Evolutionary conservation across 148 eudicot species (phyloP).

Genomic region (Suaeda aralocaspica): DNA sequence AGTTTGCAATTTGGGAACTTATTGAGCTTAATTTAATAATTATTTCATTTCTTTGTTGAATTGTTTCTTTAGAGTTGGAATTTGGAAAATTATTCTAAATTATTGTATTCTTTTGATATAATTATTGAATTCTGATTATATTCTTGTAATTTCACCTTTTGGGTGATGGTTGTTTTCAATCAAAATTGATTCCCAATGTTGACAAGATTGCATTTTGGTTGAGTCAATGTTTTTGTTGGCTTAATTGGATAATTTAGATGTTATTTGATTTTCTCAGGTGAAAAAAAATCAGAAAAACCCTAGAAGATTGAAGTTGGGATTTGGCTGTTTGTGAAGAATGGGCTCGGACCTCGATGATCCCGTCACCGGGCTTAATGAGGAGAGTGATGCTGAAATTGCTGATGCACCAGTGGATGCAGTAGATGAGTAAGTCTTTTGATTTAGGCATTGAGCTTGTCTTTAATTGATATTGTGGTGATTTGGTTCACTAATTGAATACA

Average conservation of each 20-base stretch:
- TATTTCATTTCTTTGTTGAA: neutral
- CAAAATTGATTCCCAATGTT: no score
- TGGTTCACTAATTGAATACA: neutral
- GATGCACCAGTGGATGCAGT: conserved; percentile 25
- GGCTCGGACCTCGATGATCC: conserved; percentile 34
- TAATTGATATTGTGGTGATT: neutral
- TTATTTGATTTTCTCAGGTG: conserved; percentile 20
- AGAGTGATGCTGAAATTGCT: no score
- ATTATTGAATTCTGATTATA: neutral
- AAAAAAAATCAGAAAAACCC: neutral
- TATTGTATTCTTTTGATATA: no score
- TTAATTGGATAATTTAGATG: neutral
- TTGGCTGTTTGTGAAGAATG: conserved; percentile 21
- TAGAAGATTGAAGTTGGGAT: conserved; percentile 2
- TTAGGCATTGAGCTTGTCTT: neutral
- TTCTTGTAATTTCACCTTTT: neutral
- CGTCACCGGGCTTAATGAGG: conserved; percentile 29
- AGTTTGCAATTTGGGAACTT: neutral
- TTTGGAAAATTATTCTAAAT: no score
- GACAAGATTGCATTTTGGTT: neutral
- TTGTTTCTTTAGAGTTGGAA: neutral
- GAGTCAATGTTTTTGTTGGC: neutral
- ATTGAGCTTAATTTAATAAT: neutral
- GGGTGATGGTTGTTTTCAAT: no score
- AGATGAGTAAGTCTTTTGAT: conserved; percentile 33